Evolutionary conservation across 2,329 filamentous ascomycete genomes (phyloP).

Genomic region (Xylaria sp.): DNA sequence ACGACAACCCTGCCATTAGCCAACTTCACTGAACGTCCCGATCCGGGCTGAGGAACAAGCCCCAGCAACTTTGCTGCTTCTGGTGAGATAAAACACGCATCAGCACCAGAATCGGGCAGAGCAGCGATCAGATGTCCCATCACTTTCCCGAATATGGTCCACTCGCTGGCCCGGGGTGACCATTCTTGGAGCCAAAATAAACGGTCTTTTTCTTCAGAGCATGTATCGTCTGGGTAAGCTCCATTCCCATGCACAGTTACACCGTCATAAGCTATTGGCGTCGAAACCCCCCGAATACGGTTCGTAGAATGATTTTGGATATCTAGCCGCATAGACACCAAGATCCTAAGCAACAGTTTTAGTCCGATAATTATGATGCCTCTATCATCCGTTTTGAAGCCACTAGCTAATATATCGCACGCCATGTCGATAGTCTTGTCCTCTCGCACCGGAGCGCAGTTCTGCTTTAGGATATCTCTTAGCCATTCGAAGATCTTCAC

Average conservation of each 20-base stretch:
- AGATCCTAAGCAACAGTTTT: too few relatives aligned
- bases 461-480: not conserved
- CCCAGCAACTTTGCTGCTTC: not conserved
- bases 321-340: not conserved
- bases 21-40: not conserved
- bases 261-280: too few relatives aligned
- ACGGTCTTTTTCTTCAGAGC: too few relatives aligned
- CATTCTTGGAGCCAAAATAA: not conserved
- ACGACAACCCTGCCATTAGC: not conserved
- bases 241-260: too few relatives aligned
- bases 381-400: not conserved
- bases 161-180: not conserved
- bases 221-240: too few relatives aligned
- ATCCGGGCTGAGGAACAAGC: not conserved
- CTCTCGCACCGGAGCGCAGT: not conserved
- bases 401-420: not conserved
- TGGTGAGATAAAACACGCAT: constrained; percentile 15
- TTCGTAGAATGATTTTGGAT: not conserved
- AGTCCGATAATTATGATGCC: too few relatives aligned
- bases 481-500: not conserved
- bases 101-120: constrained; percentile 10
- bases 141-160: constrained; percentile 3
- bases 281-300: too few relatives aligned
- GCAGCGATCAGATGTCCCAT: constrained; percentile 6
- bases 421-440: not conserved